These are phyloP conservation scores for Setaria viridis DNA, from an alignment of 202 grass and related monocot species.

Conservation along the genomic window DNA sequence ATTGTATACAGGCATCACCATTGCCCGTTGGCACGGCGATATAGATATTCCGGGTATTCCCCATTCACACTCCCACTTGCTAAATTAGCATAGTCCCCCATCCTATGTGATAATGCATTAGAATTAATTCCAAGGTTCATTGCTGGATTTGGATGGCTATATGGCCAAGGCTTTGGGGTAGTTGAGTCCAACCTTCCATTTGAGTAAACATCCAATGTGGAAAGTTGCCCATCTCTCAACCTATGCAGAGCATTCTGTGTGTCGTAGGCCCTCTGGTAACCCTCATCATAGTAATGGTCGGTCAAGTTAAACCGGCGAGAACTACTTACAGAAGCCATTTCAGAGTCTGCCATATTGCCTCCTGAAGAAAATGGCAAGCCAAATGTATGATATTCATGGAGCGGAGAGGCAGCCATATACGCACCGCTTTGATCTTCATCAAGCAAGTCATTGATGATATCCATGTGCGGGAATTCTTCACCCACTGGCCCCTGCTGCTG, in stretches of 20 bases:
- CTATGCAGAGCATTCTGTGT: constrained; percentile 48
- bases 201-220: constrained; percentile 53
- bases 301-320: constrained; percentile 61
- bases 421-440: constrained; percentile 78
- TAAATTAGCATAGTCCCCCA: constrained; percentile 62
- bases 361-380: constrained; percentile 56
- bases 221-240: constrained; percentile 54
- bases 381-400: constrained; percentile 54
- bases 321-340: constrained; percentile 51
- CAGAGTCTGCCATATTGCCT: constrained; percentile 44
- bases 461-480: constrained; percentile 96
- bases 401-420: constrained; percentile 42
- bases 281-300: constrained; percentile 50
- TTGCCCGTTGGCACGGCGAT: constrained; percentile 59
- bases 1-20: constrained; percentile 52
- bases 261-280: constrained; percentile 48
- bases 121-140: constrained; percentile 55
- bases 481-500: constrained; percentile 63
- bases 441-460: constrained; percentile 97
- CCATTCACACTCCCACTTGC: constrained; percentile 55
- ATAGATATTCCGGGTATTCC: constrained; percentile 68
- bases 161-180: constrained; percentile 55
- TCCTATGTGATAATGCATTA: constrained; percentile 51
- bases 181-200: constrained; percentile 56
- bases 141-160: constrained; percentile 50